A percentile compares a stretch with the other conserved stretches of the same genome.
These are phyloP conservation scores for Rosellinia necatrix DNA, from an alignment of 2,329 filamentous ascomycete genomes.

Conservation along the genomic window DNA sequence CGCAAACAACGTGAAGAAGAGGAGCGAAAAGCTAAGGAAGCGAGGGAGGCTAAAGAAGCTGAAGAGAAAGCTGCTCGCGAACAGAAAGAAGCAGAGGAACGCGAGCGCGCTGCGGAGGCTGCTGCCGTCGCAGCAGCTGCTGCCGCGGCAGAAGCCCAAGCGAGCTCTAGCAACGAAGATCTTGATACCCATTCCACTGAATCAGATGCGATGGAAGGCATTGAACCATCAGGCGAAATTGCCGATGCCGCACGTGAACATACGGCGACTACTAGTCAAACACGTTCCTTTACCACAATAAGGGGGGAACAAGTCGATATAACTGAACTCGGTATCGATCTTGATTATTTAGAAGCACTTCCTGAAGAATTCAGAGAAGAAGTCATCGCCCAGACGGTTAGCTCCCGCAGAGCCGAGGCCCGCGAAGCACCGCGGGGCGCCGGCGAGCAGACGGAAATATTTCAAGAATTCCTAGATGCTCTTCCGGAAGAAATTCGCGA, in stretches of 20 bases:
- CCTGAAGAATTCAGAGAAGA: conserved; percentile 96
- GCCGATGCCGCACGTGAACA: conserved; percentile 43
- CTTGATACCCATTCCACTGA: conserved; percentile 42
- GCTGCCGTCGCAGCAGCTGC: conserved; percentile 56
- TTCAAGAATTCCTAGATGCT: conserved; percentile 91
- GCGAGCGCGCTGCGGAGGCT: conserved; percentile 65
- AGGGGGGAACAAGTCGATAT: conserved; percentile 89
- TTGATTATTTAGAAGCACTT: conserved; percentile 94
- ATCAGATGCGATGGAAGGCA: conserved; percentile 41
- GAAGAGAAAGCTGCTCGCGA: conserved; percentile 69
- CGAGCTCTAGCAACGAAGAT: conserved; percentile 52
- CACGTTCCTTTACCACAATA: conserved; percentile 80
- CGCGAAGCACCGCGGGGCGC: conserved; percentile 67
- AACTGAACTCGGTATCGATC: conserved; percentile 90
- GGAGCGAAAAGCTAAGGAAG: conserved; percentile 68
- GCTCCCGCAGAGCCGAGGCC: conserved; percentile 79
- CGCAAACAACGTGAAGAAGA: conserved; percentile 67
- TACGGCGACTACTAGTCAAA: conserved; percentile 52
- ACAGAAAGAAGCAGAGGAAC: conserved; percentile 72
- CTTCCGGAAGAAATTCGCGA: conserved; percentile 86
- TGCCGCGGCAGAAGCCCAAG: conserved; percentile 54
- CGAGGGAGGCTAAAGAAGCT: conserved; percentile 73
- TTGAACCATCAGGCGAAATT: conserved; percentile 42
- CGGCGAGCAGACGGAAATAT: conserved; percentile 81
- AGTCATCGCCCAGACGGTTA: conserved; percentile 89